Evolutionary conservation across 768 basidiomycete species (phyloP).

Genomic region (Calocera viscosa): DNA sequence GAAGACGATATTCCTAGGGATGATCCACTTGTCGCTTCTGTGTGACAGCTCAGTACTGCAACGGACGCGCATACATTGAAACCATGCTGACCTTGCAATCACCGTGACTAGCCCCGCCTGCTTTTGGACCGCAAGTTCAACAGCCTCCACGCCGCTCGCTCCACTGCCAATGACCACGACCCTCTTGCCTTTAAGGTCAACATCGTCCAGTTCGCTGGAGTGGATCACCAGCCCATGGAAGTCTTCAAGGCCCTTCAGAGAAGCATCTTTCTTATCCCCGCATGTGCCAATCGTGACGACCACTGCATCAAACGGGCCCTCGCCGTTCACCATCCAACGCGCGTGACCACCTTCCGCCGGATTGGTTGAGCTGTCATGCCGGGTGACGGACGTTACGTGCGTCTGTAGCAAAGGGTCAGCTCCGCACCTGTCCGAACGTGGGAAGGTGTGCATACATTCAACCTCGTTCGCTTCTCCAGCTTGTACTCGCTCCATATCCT

Average conservation of each 20-base stretch:
- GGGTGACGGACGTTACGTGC: constrained; percentile 29
- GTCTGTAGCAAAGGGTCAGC: constrained; percentile 13
- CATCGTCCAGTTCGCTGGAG: constrained; percentile 37
- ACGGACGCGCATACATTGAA: background rate
- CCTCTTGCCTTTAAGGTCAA: constrained; percentile 29
- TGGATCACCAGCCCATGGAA: constrained; percentile 35
- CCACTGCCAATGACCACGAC: constrained; percentile 42
- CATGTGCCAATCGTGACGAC: constrained; percentile 41
- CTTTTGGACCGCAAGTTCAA: constrained; percentile 29
- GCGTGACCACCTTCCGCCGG: constrained; percentile 22
- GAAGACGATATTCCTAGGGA: constrained; percentile 35
- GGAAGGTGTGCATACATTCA: constrained; percentile 27
- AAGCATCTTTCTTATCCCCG: constrained; percentile 25
- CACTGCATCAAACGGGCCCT: constrained; percentile 40
- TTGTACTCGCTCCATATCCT: constrained; percentile 39
- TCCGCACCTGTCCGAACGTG: background rate
- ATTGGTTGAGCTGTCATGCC: constrained; percentile 13
- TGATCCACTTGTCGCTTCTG: constrained; percentile 34
- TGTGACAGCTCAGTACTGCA: constrained; percentile 10
- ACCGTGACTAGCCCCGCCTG: constrained; percentile 30
- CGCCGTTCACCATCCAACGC: constrained; percentile 38
- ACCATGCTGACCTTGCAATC: constrained; percentile 24
- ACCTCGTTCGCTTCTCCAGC: constrained; percentile 36
- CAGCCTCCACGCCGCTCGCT: constrained; percentile 42
- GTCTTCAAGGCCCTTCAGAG: constrained; percentile 10